phyloP scores from a whole-genome alignment of 768 basidiomycete genomes.

The Hericium erinaceus region DNA sequence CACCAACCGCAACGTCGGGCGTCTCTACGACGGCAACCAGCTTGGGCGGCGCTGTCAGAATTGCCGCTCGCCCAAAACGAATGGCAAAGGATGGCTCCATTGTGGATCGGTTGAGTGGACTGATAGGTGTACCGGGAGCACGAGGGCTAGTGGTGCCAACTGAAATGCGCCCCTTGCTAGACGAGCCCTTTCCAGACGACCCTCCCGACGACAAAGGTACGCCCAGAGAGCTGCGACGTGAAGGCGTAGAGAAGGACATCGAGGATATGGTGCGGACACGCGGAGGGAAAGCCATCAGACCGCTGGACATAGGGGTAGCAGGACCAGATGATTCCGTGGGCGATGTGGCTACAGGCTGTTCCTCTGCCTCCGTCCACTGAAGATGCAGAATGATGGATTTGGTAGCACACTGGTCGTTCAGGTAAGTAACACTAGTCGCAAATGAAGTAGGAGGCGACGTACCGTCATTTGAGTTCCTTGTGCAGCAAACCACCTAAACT shows the following conservation, averaged over 20 bases:
- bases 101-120: conserved; percentile 34
- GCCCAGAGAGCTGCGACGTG: conserved; percentile 24
- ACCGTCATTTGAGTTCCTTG: conserved; percentile 89
- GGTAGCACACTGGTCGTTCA: conserved; percentile 62
- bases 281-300: conserved; percentile 18
- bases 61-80: conserved; percentile 60
- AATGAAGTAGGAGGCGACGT: conserved; percentile 16
- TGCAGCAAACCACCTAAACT: conserved; percentile 74
- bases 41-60: conserved; percentile 77
- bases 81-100: conserved; percentile 27
- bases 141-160: conserved; percentile 26
- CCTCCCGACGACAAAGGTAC: conserved; percentile 10
- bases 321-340: conserved; percentile 13
- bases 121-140: conserved; percentile 28
- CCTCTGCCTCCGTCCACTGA: conserved; percentile 75
- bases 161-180: not conserved
- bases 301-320: conserved; percentile 15
- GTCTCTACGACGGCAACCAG: conserved; percentile 78
- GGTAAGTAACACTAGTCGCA: not conserved
- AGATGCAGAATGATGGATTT: conserved; percentile 80
- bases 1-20: conserved; percentile 83
- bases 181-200: not conserved
- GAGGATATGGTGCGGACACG: conserved; percentile 36
- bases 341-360: conserved; percentile 13
- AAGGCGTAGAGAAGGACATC: conserved; percentile 46